Evolutionary conservation across 2,329 filamentous ascomycete species (phyloP).

Genomic region (Didymellaceae sp.): DNA sequence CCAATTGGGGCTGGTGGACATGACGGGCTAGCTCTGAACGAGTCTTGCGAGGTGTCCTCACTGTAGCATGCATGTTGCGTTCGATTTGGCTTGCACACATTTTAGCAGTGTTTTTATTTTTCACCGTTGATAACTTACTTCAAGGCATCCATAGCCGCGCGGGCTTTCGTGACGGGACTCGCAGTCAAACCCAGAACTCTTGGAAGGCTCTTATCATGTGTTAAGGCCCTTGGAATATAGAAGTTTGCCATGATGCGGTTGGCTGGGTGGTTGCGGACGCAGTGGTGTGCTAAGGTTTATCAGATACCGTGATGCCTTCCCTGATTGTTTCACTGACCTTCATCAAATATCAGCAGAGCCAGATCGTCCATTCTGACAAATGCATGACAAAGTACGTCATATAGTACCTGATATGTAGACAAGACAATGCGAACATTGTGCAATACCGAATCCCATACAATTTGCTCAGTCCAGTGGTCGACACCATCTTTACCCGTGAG

Average conservation of each 20-base stretch:
- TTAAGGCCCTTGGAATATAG: constrained; percentile 63
- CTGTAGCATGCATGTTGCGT: constrained; percentile 70
- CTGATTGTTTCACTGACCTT: constrained; percentile 58
- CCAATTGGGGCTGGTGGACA: constrained; percentile 70
- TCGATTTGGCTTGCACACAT: constrained; percentile 62
- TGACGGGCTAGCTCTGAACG: constrained; percentile 72
- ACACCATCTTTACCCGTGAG: constrained; percentile 73
- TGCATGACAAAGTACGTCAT: constrained; percentile 75
- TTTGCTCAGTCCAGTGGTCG: constrained; percentile 73
- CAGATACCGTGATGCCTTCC: background rate
- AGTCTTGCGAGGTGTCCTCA: constrained; percentile 71
- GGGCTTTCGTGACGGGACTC: constrained; percentile 72
- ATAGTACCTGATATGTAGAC: constrained; percentile 76
- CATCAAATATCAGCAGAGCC: constrained; percentile 79
- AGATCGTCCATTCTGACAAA: constrained; percentile 72
- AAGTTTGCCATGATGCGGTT: constrained; percentile 75
- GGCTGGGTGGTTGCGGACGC: constrained; percentile 67
- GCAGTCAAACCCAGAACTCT: constrained; percentile 80
- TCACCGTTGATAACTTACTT: constrained; percentile 43
- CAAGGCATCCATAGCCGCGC: constrained; percentile 57
- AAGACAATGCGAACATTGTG: constrained; percentile 73
- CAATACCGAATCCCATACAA: constrained; percentile 72
- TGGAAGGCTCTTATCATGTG: constrained; percentile 55
- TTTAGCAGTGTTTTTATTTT: constrained; percentile 19
- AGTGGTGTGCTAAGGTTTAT: constrained; percentile 71